Evolutionary conservation across 306 rosid genomes (phyloP).

Genomic region (Purshia tridentata): DNA sequence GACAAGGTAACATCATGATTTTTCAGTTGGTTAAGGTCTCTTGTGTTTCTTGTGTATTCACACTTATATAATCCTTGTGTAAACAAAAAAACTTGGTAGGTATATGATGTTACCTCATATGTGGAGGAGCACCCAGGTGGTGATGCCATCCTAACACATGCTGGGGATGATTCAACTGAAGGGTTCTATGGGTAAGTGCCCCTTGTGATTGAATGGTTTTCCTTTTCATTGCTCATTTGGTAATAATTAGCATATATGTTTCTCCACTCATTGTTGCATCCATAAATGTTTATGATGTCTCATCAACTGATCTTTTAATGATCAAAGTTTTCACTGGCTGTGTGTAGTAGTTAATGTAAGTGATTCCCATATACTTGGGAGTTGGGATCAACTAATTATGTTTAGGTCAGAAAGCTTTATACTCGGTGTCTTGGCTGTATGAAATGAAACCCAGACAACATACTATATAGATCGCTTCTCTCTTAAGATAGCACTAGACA

Average conservation of each 20-base stretch:
- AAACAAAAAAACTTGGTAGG: conserved; percentile 36
- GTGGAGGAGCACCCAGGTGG: conserved; percentile 99
- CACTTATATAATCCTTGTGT: conserved; percentile 14
- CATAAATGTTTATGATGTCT: neutral
- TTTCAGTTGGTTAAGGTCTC: neutral
- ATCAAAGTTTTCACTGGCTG: neutral
- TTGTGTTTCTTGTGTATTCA: neutral
- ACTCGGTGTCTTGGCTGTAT: neutral
- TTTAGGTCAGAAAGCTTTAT: neutral
- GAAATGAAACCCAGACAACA: neutral
- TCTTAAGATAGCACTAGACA: neutral
- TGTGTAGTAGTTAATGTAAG: neutral
- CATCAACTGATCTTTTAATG: neutral
- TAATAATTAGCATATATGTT: neutral
- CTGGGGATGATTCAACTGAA: conserved; percentile 87
- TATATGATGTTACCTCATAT: conserved; percentile 82
- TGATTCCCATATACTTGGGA: too few relatives aligned
- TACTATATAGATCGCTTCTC: neutral
- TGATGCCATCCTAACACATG: conserved; percentile 87
- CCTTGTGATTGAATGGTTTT: neutral
- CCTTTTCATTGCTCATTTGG: conserved; percentile 15
- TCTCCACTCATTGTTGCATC: neutral
- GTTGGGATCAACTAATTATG: neutral
- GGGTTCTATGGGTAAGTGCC: conserved; percentile 70
- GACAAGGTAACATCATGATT: conserved; percentile 44